phyloP scores from a whole-genome alignment of 2,329 filamentous ascomycete genomes.

The Colletotrichum spinosum region DNA sequence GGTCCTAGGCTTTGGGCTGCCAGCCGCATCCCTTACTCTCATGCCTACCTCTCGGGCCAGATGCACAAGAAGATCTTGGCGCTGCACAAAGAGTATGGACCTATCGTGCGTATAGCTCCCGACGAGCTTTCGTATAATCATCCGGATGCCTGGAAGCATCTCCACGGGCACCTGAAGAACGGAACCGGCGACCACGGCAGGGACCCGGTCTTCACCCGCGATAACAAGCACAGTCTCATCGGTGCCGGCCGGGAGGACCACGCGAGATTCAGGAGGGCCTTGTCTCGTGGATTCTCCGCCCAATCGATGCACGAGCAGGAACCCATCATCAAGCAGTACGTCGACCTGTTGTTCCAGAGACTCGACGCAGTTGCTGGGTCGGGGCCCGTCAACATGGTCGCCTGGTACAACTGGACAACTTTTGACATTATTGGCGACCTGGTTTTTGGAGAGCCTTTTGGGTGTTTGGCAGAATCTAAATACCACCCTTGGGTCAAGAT shows the following conservation, averaged over 20 bases:
- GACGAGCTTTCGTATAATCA: conserved; percentile 58
- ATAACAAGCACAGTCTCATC: conserved; percentile 34
- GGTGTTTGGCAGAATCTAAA: conserved; percentile 27
- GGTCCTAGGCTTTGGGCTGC: conserved; percentile 33
- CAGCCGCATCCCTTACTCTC: conserved; percentile 1
- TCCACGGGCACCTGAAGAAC: conserved; percentile 47
- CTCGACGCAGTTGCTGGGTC: conserved; percentile 25
- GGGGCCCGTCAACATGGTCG: conserved; percentile 34
- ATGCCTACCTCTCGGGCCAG: not conserved
- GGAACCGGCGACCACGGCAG: conserved; percentile 3
- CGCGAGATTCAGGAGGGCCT: conserved; percentile 36
- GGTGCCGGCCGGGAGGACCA: conserved; percentile 38
- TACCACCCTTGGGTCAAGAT: conserved; percentile 37
- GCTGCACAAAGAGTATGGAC: conserved; percentile 55
- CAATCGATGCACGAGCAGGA: conserved; percentile 45
- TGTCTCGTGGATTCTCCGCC: conserved; percentile 45
- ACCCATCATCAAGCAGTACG: conserved; percentile 42
- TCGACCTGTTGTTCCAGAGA: conserved; percentile 41
- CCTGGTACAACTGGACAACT: conserved; percentile 29
- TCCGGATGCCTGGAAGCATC: conserved; percentile 52
- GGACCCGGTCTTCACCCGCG: not conserved
- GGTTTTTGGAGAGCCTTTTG: conserved; percentile 38
- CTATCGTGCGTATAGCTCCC: conserved; percentile 58
- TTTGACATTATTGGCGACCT: conserved; percentile 41
- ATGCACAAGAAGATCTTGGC: conserved; percentile 42